Evolutionary conservation across 1,284 basidiomycete species (phyloP).

Genomic region (Waitea zeae): DNA sequence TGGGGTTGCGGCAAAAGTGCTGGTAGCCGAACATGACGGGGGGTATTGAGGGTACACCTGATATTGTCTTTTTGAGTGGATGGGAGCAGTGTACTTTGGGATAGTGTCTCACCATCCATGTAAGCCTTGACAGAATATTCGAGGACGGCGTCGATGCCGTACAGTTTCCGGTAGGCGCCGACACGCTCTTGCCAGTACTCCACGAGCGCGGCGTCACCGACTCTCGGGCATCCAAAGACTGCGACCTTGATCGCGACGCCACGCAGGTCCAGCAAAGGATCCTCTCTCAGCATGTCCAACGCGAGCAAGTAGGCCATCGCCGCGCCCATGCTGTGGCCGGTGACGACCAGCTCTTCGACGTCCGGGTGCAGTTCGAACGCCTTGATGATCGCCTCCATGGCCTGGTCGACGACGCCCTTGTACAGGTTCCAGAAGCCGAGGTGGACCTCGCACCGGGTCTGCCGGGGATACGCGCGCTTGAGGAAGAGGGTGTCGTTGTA

Average conservation of each 20-base stretch:
- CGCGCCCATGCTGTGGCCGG: constrained; percentile 26
- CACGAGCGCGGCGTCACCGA: constrained; percentile 24
- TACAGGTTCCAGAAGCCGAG: constrained; percentile 35
- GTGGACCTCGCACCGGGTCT: constrained; percentile 21
- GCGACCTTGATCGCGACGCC: constrained; percentile 20
- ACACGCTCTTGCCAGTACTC: constrained; percentile 22
- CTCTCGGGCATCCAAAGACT: constrained; percentile 29
- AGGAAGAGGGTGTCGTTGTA: constrained; percentile 23
- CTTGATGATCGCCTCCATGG: constrained; percentile 49
- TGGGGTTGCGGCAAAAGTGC: constrained; percentile 25
- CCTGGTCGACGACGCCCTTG: constrained; percentile 21
- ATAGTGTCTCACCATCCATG: constrained; percentile 28
- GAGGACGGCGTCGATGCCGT: constrained; percentile 19
- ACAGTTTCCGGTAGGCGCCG: constrained; percentile 13
- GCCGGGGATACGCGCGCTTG: constrained; percentile 18
- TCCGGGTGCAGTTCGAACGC: constrained; percentile 28
- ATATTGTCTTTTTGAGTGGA: constrained; percentile 2
- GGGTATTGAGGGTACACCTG: constrained; percentile 35
- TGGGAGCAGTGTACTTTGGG: constrained; percentile 1
- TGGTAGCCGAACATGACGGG: constrained; percentile 29
- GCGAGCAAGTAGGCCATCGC: constrained; percentile 27
- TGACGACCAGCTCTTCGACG: constrained; percentile 23
- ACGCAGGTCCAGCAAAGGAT: constrained; percentile 11
- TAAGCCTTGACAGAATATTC: constrained; percentile 34
- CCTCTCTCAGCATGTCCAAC: constrained; percentile 21